Base-by-base conservation (phyloP, 2,329 filamentous ascomycete species). In the Davidsoniella virescens region DNA sequence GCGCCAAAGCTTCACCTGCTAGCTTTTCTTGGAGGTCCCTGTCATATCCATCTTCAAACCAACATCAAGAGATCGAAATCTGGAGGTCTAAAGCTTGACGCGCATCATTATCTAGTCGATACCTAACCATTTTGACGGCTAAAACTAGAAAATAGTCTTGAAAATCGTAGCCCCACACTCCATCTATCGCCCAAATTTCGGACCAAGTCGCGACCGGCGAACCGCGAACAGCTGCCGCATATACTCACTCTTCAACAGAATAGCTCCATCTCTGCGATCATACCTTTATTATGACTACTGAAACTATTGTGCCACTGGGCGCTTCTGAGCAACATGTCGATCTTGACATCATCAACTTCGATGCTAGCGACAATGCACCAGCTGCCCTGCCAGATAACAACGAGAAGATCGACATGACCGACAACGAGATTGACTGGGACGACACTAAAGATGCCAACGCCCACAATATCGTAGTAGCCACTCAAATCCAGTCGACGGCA, bases 281-380 rank as follows among this genome's bases (percentile, higher is more conserved):
- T 1, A 49, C 20, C 29, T 20, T 23, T 23, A 23, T 23, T 4
- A 56, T 56, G 54, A 43, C 51, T n/a, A 50, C 54, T 33, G 53
- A 54, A 41, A 25, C 52, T 23, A 44, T 50, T 26, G 37, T 57
- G 36, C 60, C 60, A 29, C 53, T 56, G 29, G 54, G 52, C 37
- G 45, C 59, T 33, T 9, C 29, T 6, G 59, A 58, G 18, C 50
- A 46, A 4, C 57, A 55, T 20, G 52, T 55, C 6, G 61, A 64
- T 38, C 60, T 65, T 12, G 65, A 67, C 50, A 54, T 65, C 20
- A 64, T 67, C 46, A 61, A 64, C 51, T 67, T 65, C 39, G 65
- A 66, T 26, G 63, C 40, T 16, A 54, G 60, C 47, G 65, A 58
- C 41, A 43, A 36, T 14, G 39, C 25, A 10, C 16, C 50, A 17